Percentiles rank a stretch among this genome's conserved stretches.
These are phyloP conservation scores for Lentinus tigrinus DNA, from an alignment of 768 basidiomycete genomes.

Conservation along the genomic window DNA sequence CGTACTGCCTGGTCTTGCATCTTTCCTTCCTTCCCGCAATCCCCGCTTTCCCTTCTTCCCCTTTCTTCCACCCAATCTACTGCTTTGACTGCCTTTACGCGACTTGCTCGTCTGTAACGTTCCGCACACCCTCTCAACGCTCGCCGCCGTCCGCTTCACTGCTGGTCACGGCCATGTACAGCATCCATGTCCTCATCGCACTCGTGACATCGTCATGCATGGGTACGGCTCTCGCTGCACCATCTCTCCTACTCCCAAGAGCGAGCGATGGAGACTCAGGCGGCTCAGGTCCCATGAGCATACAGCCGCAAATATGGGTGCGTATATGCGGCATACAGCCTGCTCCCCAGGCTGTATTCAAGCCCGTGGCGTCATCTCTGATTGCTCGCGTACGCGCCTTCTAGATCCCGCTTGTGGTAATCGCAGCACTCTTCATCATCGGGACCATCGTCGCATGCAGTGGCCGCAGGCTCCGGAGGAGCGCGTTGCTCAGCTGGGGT, in stretches of 20 bases:
- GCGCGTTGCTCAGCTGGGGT: constrained; percentile 1
- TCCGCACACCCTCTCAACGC: background rate
- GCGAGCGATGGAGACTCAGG: background rate
- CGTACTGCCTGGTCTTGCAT: background rate
- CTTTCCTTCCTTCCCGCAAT: background rate
- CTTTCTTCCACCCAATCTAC: background rate
- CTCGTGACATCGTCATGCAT: background rate
- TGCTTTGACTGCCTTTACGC: background rate
- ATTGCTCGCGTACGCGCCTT: background rate
- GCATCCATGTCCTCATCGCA: background rate
- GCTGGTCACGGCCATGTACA: constrained; percentile 5
- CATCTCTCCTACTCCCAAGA: background rate
- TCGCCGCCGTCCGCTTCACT: background rate
- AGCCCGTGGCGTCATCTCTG: background rate
- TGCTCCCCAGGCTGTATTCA: background rate
- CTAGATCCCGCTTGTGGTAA: constrained; percentile 16
- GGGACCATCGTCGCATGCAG: constrained; percentile 12
- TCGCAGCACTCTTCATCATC: constrained; percentile 12
- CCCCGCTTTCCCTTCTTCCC: background rate
- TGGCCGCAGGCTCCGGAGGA: constrained; percentile 5
- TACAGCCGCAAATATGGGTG: constrained; percentile 13
- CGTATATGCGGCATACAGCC: background rate
- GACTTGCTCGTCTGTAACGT: background rate
- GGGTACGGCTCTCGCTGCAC: background rate
- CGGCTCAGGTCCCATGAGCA: background rate